Evolutionary conservation across 805 yeast genomes (phyloP).

Genomic region (Candida boleticola): DNA sequence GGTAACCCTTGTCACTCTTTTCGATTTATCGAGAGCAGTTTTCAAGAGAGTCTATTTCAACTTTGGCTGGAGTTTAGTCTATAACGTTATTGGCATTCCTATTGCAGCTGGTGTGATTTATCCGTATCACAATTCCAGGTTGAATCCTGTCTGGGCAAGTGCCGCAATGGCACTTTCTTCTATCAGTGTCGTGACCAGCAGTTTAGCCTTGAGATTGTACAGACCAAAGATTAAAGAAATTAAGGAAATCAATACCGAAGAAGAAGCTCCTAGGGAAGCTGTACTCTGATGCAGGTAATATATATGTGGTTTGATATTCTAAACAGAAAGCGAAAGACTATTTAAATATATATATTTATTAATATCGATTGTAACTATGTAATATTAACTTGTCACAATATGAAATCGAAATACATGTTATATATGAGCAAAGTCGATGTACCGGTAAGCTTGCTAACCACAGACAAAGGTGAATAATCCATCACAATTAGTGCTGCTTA

Average conservation of each 20-base stretch:
- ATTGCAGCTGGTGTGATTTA: constrained; percentile 68
- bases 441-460: too few species aligned
- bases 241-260: constrained; percentile 9
- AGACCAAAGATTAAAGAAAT: constrained; percentile 31
- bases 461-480: too few species aligned
- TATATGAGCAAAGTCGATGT: too few species aligned
- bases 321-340: too few species aligned
- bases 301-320: neutral
- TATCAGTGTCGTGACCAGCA: constrained; percentile 56
- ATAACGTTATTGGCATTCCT: constrained; percentile 57
- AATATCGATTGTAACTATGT: neutral
- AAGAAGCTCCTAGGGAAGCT: constrained; percentile 10
- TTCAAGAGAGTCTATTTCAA: constrained; percentile 55
- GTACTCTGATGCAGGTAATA: too few species aligned
- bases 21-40: constrained; percentile 50
- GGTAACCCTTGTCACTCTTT: constrained; percentile 50
- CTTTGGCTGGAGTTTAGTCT: constrained; percentile 58
- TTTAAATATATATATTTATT: too few species aligned
- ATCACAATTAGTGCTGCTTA: too few species aligned
- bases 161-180: constrained; percentile 65
- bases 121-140: constrained; percentile 51
- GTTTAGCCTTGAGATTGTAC: constrained; percentile 50
- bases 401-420: too few species aligned
- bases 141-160: constrained; percentile 66
- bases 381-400: too few species aligned